Conservation (phyloP, 495 filamentous ascomycete genomes). For the Penicillium atrosanguineum region DNA sequence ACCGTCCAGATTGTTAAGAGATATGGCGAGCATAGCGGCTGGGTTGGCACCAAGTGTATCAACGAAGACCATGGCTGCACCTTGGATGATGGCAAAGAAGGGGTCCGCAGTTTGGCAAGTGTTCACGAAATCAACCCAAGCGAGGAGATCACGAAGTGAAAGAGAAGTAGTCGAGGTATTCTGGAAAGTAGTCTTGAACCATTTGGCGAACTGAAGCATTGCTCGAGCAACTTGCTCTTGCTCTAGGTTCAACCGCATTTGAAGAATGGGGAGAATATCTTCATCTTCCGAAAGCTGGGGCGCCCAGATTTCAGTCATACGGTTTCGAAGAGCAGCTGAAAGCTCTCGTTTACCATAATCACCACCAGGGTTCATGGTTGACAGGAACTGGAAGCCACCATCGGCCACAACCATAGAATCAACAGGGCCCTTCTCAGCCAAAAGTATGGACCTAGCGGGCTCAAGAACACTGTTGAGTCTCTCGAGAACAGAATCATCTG, state of each 20-base stretch:
- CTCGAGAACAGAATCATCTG: conserved; percentile 96
- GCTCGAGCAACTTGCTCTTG: conserved; percentile 36
- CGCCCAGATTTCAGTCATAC: conserved; percentile 99
- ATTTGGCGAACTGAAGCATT: conserved; percentile 85
- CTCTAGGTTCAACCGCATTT: conserved; percentile 66
- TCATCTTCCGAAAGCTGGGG: conserved; percentile 73
- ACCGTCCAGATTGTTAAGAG: conserved; percentile 51
- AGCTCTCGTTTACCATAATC: conserved; percentile 98
- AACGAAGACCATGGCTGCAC: conserved; percentile 92
- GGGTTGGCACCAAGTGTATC: conserved; percentile 94
- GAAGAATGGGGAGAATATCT: conserved; percentile 84
- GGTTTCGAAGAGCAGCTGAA: conserved; percentile 89
- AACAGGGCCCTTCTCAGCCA: conserved; percentile 88
- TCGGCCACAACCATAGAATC: conserved; percentile 73
- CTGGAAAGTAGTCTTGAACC: conserved; percentile 82
- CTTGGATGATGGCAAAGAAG: conserved; percentile 67
- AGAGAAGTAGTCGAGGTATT: conserved; percentile 68
- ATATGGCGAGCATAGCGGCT: conserved; percentile 71
- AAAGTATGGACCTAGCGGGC: conserved; percentile 74
- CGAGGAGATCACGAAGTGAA: conserved; percentile 85
- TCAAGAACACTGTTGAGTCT: conserved; percentile 98
- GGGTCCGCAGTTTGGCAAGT: conserved; percentile 47
- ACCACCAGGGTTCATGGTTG: conserved; percentile 98
- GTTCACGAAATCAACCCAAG: conserved; percentile 95
- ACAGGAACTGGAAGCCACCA: conserved; percentile 91